phyloP scores from a whole-genome alignment of 176 grass and related monocot species.

The Musa acuminata region DNA sequence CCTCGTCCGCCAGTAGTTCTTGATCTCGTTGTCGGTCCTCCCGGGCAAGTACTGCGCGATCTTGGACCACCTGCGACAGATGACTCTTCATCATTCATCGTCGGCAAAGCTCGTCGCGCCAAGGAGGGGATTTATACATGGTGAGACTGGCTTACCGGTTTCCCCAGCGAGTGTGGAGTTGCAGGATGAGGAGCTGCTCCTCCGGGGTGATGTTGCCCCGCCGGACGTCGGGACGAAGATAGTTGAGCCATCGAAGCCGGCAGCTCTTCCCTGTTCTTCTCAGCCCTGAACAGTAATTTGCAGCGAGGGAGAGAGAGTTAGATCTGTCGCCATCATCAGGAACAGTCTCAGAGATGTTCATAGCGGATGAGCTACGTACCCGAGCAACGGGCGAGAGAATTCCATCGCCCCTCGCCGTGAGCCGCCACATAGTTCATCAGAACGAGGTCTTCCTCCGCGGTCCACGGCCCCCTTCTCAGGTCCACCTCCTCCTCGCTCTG shows the following conservation, averaged over 20 bases:
- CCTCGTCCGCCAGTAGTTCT: slow-evolving; percentile 18
- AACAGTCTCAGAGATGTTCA: too few relatives aligned
- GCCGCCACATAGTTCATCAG: slow-evolving; percentile 69
- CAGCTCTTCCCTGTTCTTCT: slow-evolving; percentile 97
- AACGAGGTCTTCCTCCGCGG: slow-evolving; percentile 71
- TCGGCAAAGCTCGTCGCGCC: too few relatives aligned
- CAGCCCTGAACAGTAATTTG: slow-evolving; percentile 30
- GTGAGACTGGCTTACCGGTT: slow-evolving; percentile 36
- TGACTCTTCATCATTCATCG: too few relatives aligned
- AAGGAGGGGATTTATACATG: too few relatives aligned
- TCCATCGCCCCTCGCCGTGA: slow-evolving; percentile 92
- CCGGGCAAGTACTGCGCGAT: slow-evolving; percentile 15
- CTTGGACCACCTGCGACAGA: slow-evolving; percentile 5
- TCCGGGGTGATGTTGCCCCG: slow-evolving; percentile 93
- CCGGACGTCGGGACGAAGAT: slow-evolving; percentile 84
- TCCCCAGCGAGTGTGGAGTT: slow-evolving; percentile 91
- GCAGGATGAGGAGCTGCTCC: slow-evolving; percentile 92
- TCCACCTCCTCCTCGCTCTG: slow-evolving; percentile 1
- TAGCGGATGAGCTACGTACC: slow-evolving; percentile 23
- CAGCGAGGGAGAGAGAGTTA: not conserved
- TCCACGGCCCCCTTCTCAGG: slow-evolving; percentile 81
- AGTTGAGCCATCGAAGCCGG: slow-evolving; percentile 92
- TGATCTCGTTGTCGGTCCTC: slow-evolving; percentile 15
- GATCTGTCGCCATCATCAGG: not conserved
- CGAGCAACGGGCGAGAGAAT: slow-evolving; percentile 79